Base-by-base conservation (phyloP, 768 basidiomycete species). In the Hysterangium stoloniferum region DNA sequence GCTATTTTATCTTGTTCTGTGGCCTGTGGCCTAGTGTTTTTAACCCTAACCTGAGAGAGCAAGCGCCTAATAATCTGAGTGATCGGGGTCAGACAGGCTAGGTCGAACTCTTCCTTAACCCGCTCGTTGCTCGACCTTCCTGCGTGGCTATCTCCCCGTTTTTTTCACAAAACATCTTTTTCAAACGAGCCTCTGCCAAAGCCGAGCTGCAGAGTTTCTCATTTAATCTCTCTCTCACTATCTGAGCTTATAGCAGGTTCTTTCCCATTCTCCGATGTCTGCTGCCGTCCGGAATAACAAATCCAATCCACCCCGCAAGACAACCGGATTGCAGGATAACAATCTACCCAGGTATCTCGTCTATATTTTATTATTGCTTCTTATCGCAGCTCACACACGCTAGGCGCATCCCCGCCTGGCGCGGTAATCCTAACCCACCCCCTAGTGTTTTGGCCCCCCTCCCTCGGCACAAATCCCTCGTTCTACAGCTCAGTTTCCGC, bases 391-490 rank as follows among this genome's bases (percentile, higher is more conserved):
- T 22, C 20, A 5, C 40, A 33, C 13, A 38, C 19, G 43, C 37
- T 52, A 75, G 70, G 54, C 68, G 70, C 52, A 57, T 67, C 47
- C 65, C 72, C 55, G 83, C 85, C 25, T 89, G 86, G 86, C 32
- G 54, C 31, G 66, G 76, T 57, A 78, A 77, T 48, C 66, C 82
- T 47, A 79, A 85, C 51, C 71, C 80, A 50, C 84, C 85, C 45
- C 80, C 84, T 15, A 82, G 83, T 2, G 86, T 80, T 66, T 81
- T 83, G 53, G 24, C 49, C n/a, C 47, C 47, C 35, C 47, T 11
- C 35, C 47, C 22, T 24, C 47, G 7, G 38, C 20, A 12, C 37
- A 72, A 65, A 49, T 68, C 57, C 48, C 75, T 63, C 59, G 70
- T 62, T 33, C 61, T 50, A 45, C 62, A n/a, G 54, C 55, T n/a